These are phyloP conservation scores for Macaranga tanarius DNA, from an alignment of 441 rosid species.

Conservation along the genomic window DNA sequence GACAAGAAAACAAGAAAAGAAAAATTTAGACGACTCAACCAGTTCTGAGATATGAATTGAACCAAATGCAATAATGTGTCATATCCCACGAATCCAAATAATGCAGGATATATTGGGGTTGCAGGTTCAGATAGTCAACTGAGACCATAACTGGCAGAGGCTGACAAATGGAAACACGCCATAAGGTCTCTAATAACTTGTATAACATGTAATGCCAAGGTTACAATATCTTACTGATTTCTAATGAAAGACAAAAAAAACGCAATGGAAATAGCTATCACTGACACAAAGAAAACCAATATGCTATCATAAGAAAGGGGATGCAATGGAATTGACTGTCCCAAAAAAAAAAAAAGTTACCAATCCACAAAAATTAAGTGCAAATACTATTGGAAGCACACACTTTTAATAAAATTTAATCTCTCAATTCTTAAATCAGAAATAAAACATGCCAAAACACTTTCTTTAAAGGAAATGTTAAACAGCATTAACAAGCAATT, in stretches of 20 bases:
- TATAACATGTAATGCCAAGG: not conserved
- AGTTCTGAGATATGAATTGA: conserved; percentile 2
- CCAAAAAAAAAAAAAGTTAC: not conserved
- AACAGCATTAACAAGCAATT: not conserved
- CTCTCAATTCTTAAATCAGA: not conserved
- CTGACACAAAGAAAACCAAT: not conserved
- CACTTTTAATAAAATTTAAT: not conserved
- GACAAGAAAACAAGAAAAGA: conserved; percentile 35
- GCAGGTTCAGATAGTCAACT: not conserved
- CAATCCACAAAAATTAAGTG: not conserved
- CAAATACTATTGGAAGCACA: not conserved
- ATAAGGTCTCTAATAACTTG: not conserved
- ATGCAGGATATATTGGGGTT: not conserved
- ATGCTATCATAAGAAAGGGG: too few species aligned
- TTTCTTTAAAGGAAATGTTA: not conserved
- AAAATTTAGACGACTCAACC: conserved; percentile 18
- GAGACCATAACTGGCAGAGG: not conserved
- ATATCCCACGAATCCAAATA: not conserved
- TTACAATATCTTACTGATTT: not conserved
- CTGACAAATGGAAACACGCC: not conserved
- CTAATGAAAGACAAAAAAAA: not conserved
- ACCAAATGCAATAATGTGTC: not conserved
- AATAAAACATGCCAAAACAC: not conserved
- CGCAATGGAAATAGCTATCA: not conserved
- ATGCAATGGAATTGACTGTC: too few species aligned